Evolutionary conservation across 2,329 filamentous ascomycete genomes (phyloP).

Genomic region (Curvularia sp.): DNA sequence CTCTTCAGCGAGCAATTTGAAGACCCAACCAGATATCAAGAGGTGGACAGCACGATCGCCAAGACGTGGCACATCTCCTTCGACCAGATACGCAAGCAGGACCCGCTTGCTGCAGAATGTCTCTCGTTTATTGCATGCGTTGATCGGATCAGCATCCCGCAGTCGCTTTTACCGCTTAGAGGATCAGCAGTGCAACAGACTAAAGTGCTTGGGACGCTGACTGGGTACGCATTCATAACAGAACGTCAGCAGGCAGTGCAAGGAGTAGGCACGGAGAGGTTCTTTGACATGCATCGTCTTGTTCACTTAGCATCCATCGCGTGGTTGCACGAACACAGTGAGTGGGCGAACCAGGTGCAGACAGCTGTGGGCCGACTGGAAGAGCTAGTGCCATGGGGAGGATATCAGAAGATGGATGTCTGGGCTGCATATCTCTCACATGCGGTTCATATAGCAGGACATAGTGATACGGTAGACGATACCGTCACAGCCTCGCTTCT

Average conservation of each 20-base stretch:
- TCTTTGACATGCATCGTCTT: constrained; percentile 45
- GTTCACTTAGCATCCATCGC: constrained; percentile 46
- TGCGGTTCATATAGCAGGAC: constrained; percentile 22
- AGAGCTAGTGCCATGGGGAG: constrained; percentile 32
- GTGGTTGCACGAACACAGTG: constrained; percentile 40
- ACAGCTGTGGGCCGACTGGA: constrained; percentile 26
- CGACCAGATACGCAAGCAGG: constrained; percentile 40
- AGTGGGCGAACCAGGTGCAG: constrained; percentile 21
- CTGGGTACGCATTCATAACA: constrained; percentile 45
- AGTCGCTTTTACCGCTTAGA: constrained; percentile 42
- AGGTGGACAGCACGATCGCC: constrained; percentile 44
- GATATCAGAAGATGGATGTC: constrained; percentile 26
- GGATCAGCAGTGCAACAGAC: constrained; percentile 27
- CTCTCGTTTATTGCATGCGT: constrained; percentile 50
- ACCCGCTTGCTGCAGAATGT: constrained; percentile 46
- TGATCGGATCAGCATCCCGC: constrained; percentile 42
- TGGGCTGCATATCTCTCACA: constrained; percentile 48
- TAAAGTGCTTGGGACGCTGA: constrained; percentile 48
- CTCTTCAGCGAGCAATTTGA: constrained; percentile 45
- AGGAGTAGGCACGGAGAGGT: constrained; percentile 11
- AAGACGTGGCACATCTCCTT: constrained; percentile 52
- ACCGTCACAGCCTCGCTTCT: constrained; percentile 16
- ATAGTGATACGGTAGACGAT: constrained; percentile 3
- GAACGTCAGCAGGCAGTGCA: constrained; percentile 17
- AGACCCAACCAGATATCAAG: constrained; percentile 41